Base-by-base conservation (phyloP, 1,139 yeast species). In the Zygosaccharomyces pseudobailii region DNA sequence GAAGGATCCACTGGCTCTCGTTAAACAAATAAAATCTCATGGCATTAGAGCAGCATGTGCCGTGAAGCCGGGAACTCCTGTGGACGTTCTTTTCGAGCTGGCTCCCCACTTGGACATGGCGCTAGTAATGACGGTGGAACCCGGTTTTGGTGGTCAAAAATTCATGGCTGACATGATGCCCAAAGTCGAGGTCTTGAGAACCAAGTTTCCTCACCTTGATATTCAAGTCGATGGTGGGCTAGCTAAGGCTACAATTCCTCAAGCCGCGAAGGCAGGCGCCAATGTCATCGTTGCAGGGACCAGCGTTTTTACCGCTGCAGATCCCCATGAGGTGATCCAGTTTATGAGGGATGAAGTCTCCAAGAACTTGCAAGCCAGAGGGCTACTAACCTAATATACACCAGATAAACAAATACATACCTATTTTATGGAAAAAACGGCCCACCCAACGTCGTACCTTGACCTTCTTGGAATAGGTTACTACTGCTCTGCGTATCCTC, bases 211-310 rank as follows among this genome's bases (percentile, higher is more conserved):
- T 17, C 66, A 82, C 31, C 73, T 90, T 66, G 82, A 92, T 68
- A 87, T 92, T 58, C 94, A 92, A 71, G 99, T 92, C 30, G 99
- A 92, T 66, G 99, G 99, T 53, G 99, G 99, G 0, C 74, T 92
- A 54, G 95, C 95, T 50, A 82, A 82, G 56, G 89, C 80, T 42
- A 92, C 95, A 5, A 81, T 88, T 46, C 85, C 80, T 45, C 76
- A 76, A 32, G 97, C 97, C 48, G 96, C 97, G 21, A 75, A 76
- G 49, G 97, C 97, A 8, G 97, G 97, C 48, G 98, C 98, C 45
- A 92, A 92, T 67, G 97, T 92, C 41, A 90, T 94, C 64, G 99
- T 92, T 46, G 97, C 98, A 2, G 99, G 99, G 37, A 92, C 98
- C 17, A 79, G 95, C 44, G 94, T 90, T 17, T 92, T 89, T 71